Evolutionary conservation across 2,329 filamentous ascomycete genomes (phyloP), one percentile per base, ranked within the genome.

Genomic region (Ascochyta rabiei): DNA sequence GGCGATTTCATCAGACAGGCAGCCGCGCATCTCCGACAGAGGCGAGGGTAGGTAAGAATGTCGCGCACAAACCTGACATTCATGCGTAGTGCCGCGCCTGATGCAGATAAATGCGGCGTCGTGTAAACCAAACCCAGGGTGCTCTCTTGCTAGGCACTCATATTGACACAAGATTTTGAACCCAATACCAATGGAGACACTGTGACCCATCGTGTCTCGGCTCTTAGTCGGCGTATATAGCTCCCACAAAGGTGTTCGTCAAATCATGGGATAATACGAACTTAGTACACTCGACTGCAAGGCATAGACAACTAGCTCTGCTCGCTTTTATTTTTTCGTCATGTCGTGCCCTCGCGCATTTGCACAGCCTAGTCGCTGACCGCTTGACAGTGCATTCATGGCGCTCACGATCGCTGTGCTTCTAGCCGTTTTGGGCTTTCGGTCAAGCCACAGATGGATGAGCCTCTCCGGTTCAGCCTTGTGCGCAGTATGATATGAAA

Each of bases 1-100:
- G 71, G 72, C 9, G 71, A 75, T 42, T 74, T 73, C 40, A 68
- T 74, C 24, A 58, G 63, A 37, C 72, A 75, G 60, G 71, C 71
- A 16, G 70, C 71, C 19, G 50, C 49, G 30, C 49, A 73, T 57
- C 42, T 74, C 24, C 53, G 67, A 6, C 46, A 64, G 53, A 68
- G 69, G 37, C 57, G 45, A 42, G 67, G 31, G 31, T 16, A 34
- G n/a, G 31, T 34, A 16, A 8, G 15, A 16, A 16, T 16, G 9
- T 34, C 28, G 28, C 28, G 8, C n/a, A 34, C n/a, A 34, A 34
- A 16, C 15, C n/a, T 34, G 31, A 34, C 9, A 3, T 8, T 16
- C 9, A 9, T 18, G 31, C 31, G 31, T 34, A 34, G 67, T 24
- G 60, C 62, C 21, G 59, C 64, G 8, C 35, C 62, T 6, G 61